Base-by-base conservation (phyloP, 306 rosid genomes). In the Ormosia emarginata region DNA sequence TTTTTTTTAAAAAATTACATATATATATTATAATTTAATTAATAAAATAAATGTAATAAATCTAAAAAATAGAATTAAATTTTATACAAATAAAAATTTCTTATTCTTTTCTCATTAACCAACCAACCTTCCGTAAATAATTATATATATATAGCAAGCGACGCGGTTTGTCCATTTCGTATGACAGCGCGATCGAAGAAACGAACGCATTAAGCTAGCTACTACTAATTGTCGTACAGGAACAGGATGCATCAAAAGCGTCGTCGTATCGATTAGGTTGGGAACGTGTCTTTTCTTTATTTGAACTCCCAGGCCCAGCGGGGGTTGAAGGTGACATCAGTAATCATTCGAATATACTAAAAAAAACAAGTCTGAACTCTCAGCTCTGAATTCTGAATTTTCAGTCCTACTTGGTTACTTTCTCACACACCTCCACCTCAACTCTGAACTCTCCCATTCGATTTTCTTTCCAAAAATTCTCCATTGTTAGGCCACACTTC, bases 321-420 rank as follows among this genome's bases (percentile, higher is more conserved):
- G 4, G 4, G 44, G 62, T 8, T 0, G 59, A 7, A 46, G 2
- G 36, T 67, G 86, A 82, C 84, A 81, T 74, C 61, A 75, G 18
- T 32, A 63, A 77, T 83, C 84, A 64, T 81, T 77, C 70, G 72
- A 52, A 56, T 46, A 34, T 44, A 87, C 87, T 69, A n/a, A 34
- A 24, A 24, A 24, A 65, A 80, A 69, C 71, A 34, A 50, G 13
- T 57, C 79, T 41, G 44, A 36, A 63, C 44, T 70, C 87, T 71
- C 68, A 18, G 5, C 39, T 30, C n/a, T 58, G 32, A 13, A 57
- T 58, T 58, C 53, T 56, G 36, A 53, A 36, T 9, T 41, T 62
- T 88, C 74, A 50, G 36, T 57, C 81, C 63, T 12, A 1, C 69
- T 65, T 46, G 77, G 75, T 79, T 61, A 2, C 76, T 81, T 61